These are phyloP conservation scores for Lecanicillium sp. DNA, from an alignment of 2,329 filamentous ascomycete genomes.

Conservation along the genomic window DNA sequence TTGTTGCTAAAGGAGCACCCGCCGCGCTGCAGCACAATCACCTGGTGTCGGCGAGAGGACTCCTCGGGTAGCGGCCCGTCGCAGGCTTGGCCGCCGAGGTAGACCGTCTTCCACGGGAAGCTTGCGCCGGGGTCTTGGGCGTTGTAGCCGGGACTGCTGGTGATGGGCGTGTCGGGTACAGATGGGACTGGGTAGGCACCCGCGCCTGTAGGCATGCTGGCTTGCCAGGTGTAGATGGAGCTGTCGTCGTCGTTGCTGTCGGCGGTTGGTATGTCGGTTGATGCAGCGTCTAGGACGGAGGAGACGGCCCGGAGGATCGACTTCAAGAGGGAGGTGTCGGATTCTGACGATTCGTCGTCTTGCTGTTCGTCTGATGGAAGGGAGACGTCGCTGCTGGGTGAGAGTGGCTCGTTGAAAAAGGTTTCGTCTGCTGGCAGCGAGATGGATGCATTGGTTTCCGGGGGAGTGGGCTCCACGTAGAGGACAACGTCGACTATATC, in stretches of 20 bases:
- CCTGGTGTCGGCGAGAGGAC: conserved; percentile 52
- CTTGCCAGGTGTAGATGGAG: conserved; percentile 41
- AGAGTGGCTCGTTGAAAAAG: not conserved
- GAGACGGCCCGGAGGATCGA: conserved; percentile 38
- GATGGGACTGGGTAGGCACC: conserved; percentile 65
- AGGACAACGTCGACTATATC: conserved; percentile 67
- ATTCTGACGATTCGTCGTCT: conserved; percentile 13
- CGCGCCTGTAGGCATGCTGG: conserved; percentile 42
- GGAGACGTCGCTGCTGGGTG: too few relatives aligned
- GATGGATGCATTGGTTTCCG: too few relatives aligned
- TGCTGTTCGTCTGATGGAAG: conserved; percentile 6
- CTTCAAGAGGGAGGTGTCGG: conserved; percentile 33
- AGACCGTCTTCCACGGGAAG: conserved; percentile 63
- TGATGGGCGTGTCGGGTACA: conserved; percentile 45
- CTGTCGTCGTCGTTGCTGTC: conserved; percentile 16
- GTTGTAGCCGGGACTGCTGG: conserved; percentile 32
- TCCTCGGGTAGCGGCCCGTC: conserved; percentile 43
- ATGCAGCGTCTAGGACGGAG: conserved; percentile 31
- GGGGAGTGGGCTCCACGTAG: conserved; percentile 23
- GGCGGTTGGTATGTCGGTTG: conserved; percentile 22
- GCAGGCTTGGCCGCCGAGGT: conserved; percentile 64
- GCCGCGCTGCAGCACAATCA: conserved; percentile 76
- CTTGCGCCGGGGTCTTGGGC: conserved; percentile 26
- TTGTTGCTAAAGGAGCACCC: conserved; percentile 81
- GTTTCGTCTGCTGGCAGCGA: too few relatives aligned